phyloP scores from a whole-genome alignment of 148 eudicot genomes.

The Cornus florida region DNA sequence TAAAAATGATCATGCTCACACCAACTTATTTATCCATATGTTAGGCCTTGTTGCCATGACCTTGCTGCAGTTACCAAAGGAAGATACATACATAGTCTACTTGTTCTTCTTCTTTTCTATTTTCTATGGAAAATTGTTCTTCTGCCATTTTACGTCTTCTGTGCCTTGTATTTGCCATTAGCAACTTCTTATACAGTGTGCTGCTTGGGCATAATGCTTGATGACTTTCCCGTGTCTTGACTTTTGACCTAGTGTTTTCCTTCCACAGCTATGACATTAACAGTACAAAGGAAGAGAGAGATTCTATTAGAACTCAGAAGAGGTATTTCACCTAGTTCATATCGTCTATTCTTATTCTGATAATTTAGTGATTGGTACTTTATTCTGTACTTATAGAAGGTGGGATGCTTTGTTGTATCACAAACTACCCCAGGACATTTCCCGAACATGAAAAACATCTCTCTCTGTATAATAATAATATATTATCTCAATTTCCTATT shows the following conservation, averaged over 20 bases:
- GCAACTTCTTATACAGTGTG: neutral
- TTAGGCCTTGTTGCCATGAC: too few species aligned
- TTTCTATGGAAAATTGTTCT: too few species aligned
- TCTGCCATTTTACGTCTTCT: too few species aligned
- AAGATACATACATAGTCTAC: too few species aligned
- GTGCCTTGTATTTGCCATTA: neutral
- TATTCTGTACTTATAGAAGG: neutral
- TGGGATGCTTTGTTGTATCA: neutral
- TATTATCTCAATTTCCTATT: neutral
- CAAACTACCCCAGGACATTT: neutral
- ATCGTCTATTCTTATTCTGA: neutral
- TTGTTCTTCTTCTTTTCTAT: too few species aligned
- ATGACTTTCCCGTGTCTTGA: neutral
- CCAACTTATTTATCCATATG: too few species aligned
- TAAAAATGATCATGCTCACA: too few species aligned
- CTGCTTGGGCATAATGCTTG: neutral
- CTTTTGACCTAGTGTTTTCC: neutral
- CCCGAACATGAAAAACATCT: neutral
- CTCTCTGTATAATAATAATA: neutral
- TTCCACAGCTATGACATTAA: constrained; percentile 49
- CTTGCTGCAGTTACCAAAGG: too few species aligned
- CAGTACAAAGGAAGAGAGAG: constrained; percentile 53
- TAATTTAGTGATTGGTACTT: neutral
- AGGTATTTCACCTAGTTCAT: constrained; percentile 28
- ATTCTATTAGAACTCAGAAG: constrained; percentile 27